A percentile compares a stretch with the other conserved stretches of the same genome.
phyloP scores from a whole-genome alignment of 768 basidiomycete species.

The Pholiota molesta region DNA sequence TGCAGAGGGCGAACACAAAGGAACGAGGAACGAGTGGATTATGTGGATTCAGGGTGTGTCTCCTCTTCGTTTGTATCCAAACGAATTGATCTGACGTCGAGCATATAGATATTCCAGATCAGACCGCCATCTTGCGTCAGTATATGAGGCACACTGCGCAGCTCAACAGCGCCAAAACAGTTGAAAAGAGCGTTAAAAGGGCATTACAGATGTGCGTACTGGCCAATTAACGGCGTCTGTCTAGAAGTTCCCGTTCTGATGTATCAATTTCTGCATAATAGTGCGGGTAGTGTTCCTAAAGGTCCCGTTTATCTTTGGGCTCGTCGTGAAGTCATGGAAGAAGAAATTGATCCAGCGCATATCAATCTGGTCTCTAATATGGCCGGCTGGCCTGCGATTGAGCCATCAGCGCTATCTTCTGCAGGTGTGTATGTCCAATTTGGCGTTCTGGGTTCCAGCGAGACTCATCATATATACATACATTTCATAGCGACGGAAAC shows the following conservation, averaged over 20 bases:
- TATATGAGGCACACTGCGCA: slow-evolving; percentile 74
- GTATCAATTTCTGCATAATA: slow-evolving; percentile 25
- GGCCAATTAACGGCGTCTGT: too few relatives aligned
- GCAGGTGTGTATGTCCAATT: slow-evolving; percentile 25
- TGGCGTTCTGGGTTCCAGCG: background rate
- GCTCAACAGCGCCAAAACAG: slow-evolving; percentile 55
- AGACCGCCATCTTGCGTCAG: slow-evolving; percentile 69
- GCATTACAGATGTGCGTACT: slow-evolving; percentile 64
- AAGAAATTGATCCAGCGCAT: slow-evolving; percentile 49
- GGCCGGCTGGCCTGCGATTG: slow-evolving; percentile 55
- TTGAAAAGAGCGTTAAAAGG: slow-evolving; percentile 53
- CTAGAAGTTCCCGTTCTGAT: background rate
- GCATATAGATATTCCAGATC: slow-evolving; percentile 70
- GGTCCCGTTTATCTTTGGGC: slow-evolving; percentile 79
- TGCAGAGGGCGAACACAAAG: slow-evolving; percentile 55
- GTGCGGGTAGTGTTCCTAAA: slow-evolving; percentile 70
- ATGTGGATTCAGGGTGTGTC: slow-evolving; percentile 68
- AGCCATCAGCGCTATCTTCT: slow-evolving; percentile 49
- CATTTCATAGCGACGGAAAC: slow-evolving; percentile 29
- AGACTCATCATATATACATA: background rate
- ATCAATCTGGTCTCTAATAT: slow-evolving; percentile 32
- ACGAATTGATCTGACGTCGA: background rate
- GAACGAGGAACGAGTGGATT: slow-evolving; percentile 73
- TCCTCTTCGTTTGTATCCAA: background rate
- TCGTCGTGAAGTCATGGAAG: slow-evolving; percentile 70